phyloP scores from a whole-genome alignment of 305 asterid genomes.

The Plantago coronopus region DNA sequence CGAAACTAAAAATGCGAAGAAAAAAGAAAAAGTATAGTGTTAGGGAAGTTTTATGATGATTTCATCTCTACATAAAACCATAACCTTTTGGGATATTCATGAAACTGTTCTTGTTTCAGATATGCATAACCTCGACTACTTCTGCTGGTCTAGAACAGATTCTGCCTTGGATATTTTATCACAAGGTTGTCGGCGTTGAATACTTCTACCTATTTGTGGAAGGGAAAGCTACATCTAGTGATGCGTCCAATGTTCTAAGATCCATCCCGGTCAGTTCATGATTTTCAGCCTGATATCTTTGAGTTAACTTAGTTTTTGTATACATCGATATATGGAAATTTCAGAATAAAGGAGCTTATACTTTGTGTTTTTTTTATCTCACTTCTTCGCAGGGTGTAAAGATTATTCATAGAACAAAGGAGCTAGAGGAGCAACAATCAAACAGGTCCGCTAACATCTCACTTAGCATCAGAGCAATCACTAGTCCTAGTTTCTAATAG shows the following conservation, averaged over 20 bases:
- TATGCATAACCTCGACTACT: conserved; percentile 49
- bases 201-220: conserved; percentile 47
- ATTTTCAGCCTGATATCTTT: not conserved
- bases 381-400: conserved; percentile 40
- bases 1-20: no score
- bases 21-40: not conserved
- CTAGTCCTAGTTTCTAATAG: not conserved
- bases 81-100: not conserved
- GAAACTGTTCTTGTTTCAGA: conserved; percentile 24
- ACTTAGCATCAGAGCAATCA: not conserved
- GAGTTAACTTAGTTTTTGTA: not conserved
- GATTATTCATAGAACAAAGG: conserved; percentile 45
- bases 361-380: not conserved
- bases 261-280: conserved; percentile 42
- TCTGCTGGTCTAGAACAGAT: conserved; percentile 53
- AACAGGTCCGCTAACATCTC: conserved; percentile 34
- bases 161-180: conserved; percentile 63
- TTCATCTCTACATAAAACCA: no score
- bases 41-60: not conserved
- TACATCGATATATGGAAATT: not conserved
- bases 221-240: conserved; percentile 44
- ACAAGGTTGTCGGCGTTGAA: conserved; percentile 45
- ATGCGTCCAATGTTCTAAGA: conserved; percentile 35
- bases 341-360: no score
- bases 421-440: conserved; percentile 51